Evolutionary conservation across 148 eudicot genomes (phyloP).

Genomic region (Hydrangea macrophylla): DNA sequence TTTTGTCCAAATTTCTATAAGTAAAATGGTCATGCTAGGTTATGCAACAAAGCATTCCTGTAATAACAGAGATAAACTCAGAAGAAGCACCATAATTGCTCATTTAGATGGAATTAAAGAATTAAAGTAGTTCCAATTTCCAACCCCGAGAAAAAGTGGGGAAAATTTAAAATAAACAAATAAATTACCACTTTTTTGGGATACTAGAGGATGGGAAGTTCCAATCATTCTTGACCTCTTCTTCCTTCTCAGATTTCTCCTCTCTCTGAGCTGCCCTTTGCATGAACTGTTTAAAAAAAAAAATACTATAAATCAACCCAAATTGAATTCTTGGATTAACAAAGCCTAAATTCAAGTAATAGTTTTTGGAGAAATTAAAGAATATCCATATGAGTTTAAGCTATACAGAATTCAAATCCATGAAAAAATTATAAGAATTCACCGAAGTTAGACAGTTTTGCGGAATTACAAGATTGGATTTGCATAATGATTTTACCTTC

Average conservation of each 20-base stretch:
- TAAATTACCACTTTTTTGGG: conserved; percentile 60
- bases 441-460: not conserved
- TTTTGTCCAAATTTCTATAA: not conserved
- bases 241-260: conserved; percentile 57
- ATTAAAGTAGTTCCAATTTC: not conserved
- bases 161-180: not conserved
- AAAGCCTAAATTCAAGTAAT: not conserved
- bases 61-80: not conserved
- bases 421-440: not conserved
- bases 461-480: not conserved
- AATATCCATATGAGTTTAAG: not conserved
- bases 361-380: not conserved
- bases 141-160: not conserved
- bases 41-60: not conserved
- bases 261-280: conserved; percentile 76
- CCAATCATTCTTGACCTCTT: conserved; percentile 44
- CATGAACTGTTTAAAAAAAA: conserved; percentile 70
- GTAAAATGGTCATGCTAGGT: not conserved
- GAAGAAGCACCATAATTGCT: not conserved
- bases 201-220: conserved; percentile 44
- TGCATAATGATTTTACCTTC: conserved; percentile 46
- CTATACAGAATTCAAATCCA: not conserved
- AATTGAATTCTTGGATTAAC: conserved; percentile 15
- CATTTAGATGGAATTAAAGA: not conserved
- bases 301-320: conserved; percentile 6